phyloP scores from a whole-genome alignment of 306 rosid genomes.

The Trifolium subterraneum region DNA sequence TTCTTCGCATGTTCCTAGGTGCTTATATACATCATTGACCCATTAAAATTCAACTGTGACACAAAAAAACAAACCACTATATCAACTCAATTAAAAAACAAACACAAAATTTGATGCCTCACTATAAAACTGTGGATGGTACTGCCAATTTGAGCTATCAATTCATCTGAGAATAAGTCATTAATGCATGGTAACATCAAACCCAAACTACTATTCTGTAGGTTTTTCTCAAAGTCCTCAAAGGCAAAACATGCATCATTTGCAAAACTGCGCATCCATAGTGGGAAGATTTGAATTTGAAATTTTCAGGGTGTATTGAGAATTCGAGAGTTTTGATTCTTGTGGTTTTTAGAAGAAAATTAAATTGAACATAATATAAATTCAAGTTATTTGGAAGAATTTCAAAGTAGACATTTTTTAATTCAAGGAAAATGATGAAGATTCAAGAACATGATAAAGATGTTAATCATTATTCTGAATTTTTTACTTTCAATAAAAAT shows the following conservation, averaged over 20 bases:
- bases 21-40: constrained; percentile 45
- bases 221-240: constrained; percentile 52
- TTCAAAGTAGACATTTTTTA: too few relatives aligned
- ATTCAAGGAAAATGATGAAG: too few relatives aligned
- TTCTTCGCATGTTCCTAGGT: constrained; percentile 49
- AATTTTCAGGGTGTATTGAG: too few relatives aligned
- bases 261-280: constrained; percentile 60
- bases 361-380: too few relatives aligned
- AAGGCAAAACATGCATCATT: constrained; percentile 69
- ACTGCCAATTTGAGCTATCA: constrained; percentile 57
- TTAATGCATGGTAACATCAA: constrained; percentile 68
- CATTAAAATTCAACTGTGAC: constrained; percentile 65
- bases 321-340: too few relatives aligned
- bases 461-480: too few relatives aligned
- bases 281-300: too few relatives aligned
- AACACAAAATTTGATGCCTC: constrained; percentile 45
- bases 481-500: too few relatives aligned
- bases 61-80: constrained; percentile 20
- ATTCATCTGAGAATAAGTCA: constrained; percentile 46
- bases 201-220: constrained; percentile 62
- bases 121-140: constrained; percentile 56
- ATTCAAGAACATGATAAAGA: too few relatives aligned
- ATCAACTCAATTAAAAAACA: constrained; percentile 35
- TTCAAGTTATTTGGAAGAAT: too few relatives aligned
- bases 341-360: too few relatives aligned